Evolutionary conservation across 2,329 filamentous ascomycete genomes (phyloP).

Genomic region (Gliomastix tumulicola): DNA sequence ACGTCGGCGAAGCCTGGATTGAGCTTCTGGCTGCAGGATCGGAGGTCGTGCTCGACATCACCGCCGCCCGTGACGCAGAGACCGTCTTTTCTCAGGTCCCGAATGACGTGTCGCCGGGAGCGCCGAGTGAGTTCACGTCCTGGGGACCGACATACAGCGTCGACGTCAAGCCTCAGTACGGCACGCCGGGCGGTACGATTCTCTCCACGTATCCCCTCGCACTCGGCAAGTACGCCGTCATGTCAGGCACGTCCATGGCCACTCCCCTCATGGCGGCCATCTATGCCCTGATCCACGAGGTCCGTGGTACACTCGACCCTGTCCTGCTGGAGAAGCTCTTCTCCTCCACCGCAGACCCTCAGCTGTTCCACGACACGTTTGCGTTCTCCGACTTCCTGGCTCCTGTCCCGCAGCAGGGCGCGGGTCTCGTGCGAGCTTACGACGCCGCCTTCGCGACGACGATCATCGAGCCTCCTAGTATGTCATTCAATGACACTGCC

Average conservation of each 20-base stretch:
- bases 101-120: constrained; percentile 42
- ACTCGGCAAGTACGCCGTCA: constrained; percentile 40
- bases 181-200: constrained; percentile 49
- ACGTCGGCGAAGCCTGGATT: constrained; percentile 36
- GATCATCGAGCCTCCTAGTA: constrained; percentile 44
- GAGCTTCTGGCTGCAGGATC: constrained; percentile 31
- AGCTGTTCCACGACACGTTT: constrained; percentile 37
- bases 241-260: constrained; percentile 55
- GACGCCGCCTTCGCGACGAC: constrained; percentile 49
- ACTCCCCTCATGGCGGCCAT: constrained; percentile 48
- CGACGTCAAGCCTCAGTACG: constrained; percentile 47
- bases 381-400: constrained; percentile 31
- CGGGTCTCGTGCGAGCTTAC: constrained; percentile 51
- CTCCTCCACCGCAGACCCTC: constrained; percentile 39
- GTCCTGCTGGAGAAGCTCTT: constrained; percentile 39
- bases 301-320: constrained; percentile 44
- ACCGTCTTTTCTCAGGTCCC: constrained; percentile 20
- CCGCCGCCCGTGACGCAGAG: constrained; percentile 26
- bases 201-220: constrained; percentile 46
- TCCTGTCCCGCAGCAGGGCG: constrained; percentile 54
- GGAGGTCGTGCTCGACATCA: constrained; percentile 35
- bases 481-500: constrained; percentile 59
- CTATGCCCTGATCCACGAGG: constrained; percentile 44
- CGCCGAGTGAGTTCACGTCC: constrained; percentile 42
- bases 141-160: constrained; percentile 58